phyloP scores from a whole-genome alignment of 345 rosid species.

The Brassica juncea region DNA sequence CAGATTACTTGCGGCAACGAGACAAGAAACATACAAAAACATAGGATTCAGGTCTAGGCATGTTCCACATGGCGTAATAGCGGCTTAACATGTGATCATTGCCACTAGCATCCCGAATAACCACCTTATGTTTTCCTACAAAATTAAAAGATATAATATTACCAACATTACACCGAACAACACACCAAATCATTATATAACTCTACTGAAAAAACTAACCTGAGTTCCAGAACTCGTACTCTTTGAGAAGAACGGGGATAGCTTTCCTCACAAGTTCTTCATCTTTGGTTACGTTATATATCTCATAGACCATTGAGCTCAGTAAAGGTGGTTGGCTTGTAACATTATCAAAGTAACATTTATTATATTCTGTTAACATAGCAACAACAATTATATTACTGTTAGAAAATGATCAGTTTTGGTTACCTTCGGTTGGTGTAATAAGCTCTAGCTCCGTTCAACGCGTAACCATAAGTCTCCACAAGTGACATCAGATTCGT shows the following conservation, averaged over 20 bases:
- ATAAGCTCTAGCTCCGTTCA: slow-evolving; percentile 78
- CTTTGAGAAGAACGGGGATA: slow-evolving; percentile 72
- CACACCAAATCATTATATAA: not conserved
- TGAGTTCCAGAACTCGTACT: slow-evolving; percentile 74
- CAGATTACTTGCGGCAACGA: not conserved
- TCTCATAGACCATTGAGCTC: slow-evolving; percentile 76
- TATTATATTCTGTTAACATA: not conserved
- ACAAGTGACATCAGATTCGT: slow-evolving; percentile 67
- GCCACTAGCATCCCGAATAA: slow-evolving; percentile 52
- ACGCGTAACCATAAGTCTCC: slow-evolving; percentile 68
- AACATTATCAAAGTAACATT: not conserved
- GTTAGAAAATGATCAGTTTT: not conserved
- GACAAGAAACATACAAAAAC: slow-evolving; percentile 48
- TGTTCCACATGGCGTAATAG: slow-evolving; percentile 90
- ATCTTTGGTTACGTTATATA: slow-evolving; percentile 66
- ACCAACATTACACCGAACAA: not conserved
- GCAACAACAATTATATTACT: not conserved
- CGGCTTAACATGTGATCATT: slow-evolving; percentile 59
- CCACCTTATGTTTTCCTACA: slow-evolving; percentile 68
- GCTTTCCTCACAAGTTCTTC: slow-evolving; percentile 51
- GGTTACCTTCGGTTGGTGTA: slow-evolving; percentile 82
- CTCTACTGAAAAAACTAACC: slow-evolving; percentile 43
- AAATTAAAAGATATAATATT: not conserved
- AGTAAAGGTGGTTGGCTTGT: slow-evolving; percentile 88
- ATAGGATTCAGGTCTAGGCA: slow-evolving; percentile 83